Percentiles rank a stretch among this genome's conserved stretches.
phyloP scores from a whole-genome alignment of 345 rosid species.

The Hevea brasiliensis region DNA sequence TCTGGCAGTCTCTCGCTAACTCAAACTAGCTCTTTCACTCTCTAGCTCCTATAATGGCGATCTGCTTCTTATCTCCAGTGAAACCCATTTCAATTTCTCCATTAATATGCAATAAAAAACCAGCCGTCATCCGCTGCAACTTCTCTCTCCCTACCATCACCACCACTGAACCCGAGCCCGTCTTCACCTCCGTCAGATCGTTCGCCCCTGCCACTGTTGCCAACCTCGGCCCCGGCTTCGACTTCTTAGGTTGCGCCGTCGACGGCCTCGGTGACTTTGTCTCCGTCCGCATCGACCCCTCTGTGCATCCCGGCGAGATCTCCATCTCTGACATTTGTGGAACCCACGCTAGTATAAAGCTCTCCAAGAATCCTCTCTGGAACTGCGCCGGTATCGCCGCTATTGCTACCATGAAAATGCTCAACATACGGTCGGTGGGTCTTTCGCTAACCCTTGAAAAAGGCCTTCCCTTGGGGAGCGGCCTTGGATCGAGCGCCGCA shows the following conservation, averaged over 20 bases:
- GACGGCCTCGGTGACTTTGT: constrained; percentile 79
- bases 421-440: constrained; percentile 68
- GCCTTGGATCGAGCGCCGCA: constrained; percentile 87
- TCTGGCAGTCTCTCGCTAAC: no score
- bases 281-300: constrained; percentile 55
- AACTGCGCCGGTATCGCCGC: constrained; percentile 96
- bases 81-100: constrained; percentile 31
- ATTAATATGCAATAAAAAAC: constrained; percentile 6
- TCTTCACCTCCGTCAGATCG: constrained; percentile 69
- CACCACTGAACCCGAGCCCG: constrained; percentile 62
- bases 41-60: constrained; percentile 32
- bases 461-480: constrained; percentile 70
- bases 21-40: not conserved
- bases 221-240: constrained; percentile 88
- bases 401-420: constrained; percentile 75
- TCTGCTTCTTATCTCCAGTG: constrained; percentile 44
- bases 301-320: constrained; percentile 68
- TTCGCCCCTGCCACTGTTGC: constrained; percentile 93
- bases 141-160: constrained; percentile 45
- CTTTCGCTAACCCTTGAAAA: constrained; percentile 71
- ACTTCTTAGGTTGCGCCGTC: constrained; percentile 86
- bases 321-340: constrained; percentile 63
- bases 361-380: constrained; percentile 65
- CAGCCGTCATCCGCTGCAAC: constrained; percentile 45
- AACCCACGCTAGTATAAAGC: constrained; percentile 40